Percentiles rank a stretch among this genome's conserved stretches.
These are phyloP conservation scores for Yarrowia divulgata DNA, from an alignment of 805 yeast genomes.

Conservation along the genomic window DNA sequence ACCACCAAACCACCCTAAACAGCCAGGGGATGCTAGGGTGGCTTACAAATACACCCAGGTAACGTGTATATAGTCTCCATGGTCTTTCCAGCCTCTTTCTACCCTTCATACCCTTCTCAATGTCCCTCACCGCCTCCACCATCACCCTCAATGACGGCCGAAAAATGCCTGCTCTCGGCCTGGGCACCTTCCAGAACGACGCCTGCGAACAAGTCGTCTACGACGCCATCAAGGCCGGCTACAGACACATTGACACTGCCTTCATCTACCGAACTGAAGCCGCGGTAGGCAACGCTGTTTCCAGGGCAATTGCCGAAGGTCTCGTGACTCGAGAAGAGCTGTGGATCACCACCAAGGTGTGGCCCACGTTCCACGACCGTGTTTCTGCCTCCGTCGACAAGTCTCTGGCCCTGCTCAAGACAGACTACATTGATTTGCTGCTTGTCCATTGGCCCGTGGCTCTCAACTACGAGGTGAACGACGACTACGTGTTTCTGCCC, in stretches of 20 bases:
- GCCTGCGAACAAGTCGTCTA: constrained; percentile 55
- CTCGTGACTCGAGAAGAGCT: constrained; percentile 61
- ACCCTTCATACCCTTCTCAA: background rate
- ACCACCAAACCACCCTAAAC: too few species aligned
- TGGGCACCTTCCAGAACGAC: constrained; percentile 62
- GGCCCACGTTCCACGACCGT: constrained; percentile 74
- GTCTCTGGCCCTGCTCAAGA: constrained; percentile 57
- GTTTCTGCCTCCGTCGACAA: constrained; percentile 62
- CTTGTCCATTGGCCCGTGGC: constrained; percentile 64
- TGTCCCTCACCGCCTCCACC: constrained; percentile 8
- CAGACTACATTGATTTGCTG: constrained; percentile 69
- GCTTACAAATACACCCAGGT: too few species aligned
- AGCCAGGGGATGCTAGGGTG: too few species aligned
- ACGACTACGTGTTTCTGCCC: constrained; percentile 12
- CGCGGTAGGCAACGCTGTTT: constrained; percentile 67
- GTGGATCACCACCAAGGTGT: constrained; percentile 70
- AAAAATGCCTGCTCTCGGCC: constrained; percentile 69
- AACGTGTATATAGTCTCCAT: too few species aligned
- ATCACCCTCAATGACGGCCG: constrained; percentile 62
- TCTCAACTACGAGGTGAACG: background rate
- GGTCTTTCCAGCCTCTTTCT: too few species aligned
- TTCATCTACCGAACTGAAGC: constrained; percentile 68
- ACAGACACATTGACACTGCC: constrained; percentile 79
- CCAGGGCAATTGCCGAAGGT: constrained; percentile 57
- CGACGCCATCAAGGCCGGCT: constrained; percentile 68